Conservation (phyloP, 805 yeast genomes). For the Pichia pseudocactophila region DNA sequence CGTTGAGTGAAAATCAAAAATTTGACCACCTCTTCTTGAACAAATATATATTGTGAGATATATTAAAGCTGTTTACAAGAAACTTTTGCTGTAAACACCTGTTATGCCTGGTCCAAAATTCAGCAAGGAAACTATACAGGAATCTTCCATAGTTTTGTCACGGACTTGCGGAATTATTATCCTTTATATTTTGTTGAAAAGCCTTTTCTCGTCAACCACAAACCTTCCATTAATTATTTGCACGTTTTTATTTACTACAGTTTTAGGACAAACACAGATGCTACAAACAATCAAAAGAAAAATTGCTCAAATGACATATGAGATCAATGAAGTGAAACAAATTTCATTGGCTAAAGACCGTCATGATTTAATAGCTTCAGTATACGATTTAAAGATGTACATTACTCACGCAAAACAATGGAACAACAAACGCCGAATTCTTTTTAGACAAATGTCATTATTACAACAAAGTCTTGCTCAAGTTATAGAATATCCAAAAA, state of each 20-base stretch:
- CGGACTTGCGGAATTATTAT: conserved; percentile 23
- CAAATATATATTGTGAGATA: too few relatives aligned
- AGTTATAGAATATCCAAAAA: conserved; percentile 44
- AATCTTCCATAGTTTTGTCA: conserved; percentile 21
- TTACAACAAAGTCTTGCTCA: conserved; percentile 48
- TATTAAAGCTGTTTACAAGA: too few relatives aligned
- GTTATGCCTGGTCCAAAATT: neutral
- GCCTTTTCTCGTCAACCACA: conserved; percentile 9
- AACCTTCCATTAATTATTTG: conserved; percentile 19
- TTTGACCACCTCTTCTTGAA: too few relatives aligned
- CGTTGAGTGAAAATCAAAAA: neutral
- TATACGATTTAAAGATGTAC: conserved; percentile 41
- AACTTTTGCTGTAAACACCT: too few relatives aligned
- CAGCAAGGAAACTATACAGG: conserved; percentile 5
- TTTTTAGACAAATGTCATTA: conserved; percentile 41
- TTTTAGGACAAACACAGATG: conserved; percentile 22
- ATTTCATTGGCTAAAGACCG: conserved; percentile 14
- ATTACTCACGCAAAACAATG: conserved; percentile 29
- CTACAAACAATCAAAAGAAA: conserved; percentile 9
- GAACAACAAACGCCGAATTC: conserved; percentile 37
- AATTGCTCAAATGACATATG: conserved; percentile 4
- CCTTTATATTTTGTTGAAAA: conserved; percentile 16
- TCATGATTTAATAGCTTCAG: conserved; percentile 29
- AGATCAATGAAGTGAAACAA: conserved; percentile 5
- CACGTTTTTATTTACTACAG: conserved; percentile 23